phyloP scores from a whole-genome alignment of 495 filamentous ascomycete genomes.

The Haplographium delicatum region DNA sequence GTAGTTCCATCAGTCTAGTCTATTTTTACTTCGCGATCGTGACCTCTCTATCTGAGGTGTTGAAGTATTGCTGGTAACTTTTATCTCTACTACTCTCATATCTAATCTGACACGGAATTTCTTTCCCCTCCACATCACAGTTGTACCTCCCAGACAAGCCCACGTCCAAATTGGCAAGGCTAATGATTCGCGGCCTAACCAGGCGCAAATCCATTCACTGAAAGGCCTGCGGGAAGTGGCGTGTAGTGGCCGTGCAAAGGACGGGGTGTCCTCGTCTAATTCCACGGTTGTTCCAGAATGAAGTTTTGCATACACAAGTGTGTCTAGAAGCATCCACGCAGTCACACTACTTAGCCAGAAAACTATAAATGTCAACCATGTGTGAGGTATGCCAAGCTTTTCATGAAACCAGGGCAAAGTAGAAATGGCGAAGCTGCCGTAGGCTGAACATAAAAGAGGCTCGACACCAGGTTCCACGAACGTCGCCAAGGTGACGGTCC shows the following conservation, averaged over 20 bases:
- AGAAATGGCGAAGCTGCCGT: constrained; percentile 74
- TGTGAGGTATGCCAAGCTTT: constrained; percentile 48
- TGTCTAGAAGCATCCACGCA: constrained; percentile 71
- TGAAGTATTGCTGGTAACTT: not conserved
- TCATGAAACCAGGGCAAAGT: constrained; percentile 60
- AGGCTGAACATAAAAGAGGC: constrained; percentile 73
- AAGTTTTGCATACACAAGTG: constrained; percentile 64
- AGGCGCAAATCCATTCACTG: constrained; percentile 69
- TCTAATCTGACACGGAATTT: constrained; percentile 78
- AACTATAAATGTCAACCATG: constrained; percentile 62
- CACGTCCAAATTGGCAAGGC: constrained; percentile 83
- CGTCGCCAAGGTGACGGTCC: constrained; percentile 83
- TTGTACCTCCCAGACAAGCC: constrained; percentile 78
- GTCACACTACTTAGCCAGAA: constrained; percentile 63
- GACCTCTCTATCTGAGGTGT: constrained; percentile 7
- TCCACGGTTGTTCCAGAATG: constrained; percentile 67
- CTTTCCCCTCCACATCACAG: constrained; percentile 80
- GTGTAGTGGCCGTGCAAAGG: constrained; percentile 54
- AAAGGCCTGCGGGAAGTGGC: constrained; percentile 49
- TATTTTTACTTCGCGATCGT: constrained; percentile 21
- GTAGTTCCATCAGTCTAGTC: constrained; percentile 16
- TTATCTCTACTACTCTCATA: constrained; percentile 63
- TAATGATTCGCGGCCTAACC: constrained; percentile 77
- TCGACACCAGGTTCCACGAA: constrained; percentile 94
- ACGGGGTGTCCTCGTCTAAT: constrained; percentile 64